Percentiles rank a stretch among this genome's conserved stretches.
These are phyloP conservation scores for Lactarius trivialis DNA, from an alignment of 768 basidiomycete species.

Conservation along the genomic window DNA sequence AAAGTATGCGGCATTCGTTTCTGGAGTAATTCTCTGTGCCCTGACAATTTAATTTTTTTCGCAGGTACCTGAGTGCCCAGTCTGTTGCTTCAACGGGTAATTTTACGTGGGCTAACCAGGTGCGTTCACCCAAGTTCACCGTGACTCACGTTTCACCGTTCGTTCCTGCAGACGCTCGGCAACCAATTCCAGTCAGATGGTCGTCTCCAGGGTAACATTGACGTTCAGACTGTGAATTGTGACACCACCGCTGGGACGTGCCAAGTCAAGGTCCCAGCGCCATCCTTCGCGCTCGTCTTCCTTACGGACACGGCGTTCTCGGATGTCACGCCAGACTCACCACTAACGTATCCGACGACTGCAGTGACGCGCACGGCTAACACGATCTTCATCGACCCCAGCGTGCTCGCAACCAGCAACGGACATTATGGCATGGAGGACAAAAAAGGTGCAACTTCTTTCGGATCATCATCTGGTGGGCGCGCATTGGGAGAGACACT, in stretches of 20 bases:
- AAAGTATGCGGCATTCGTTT: conserved; percentile 36
- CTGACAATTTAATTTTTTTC: background rate
- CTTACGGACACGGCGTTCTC: conserved; percentile 39
- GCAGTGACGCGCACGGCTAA: conserved; percentile 48
- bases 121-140: conserved; percentile 26
- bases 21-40: background rate
- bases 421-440: conserved; percentile 37
- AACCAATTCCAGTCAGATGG: conserved; percentile 61
- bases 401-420: conserved; percentile 58
- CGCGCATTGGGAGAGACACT: background rate
- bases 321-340: conserved; percentile 34
- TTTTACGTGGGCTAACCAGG: conserved; percentile 76
- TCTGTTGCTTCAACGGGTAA: conserved; percentile 55
- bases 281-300: conserved; percentile 72
- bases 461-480: conserved; percentile 3
- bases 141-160: background rate
- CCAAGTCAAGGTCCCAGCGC: conserved; percentile 56
- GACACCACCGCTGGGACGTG: conserved; percentile 48
- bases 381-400: conserved; percentile 49
- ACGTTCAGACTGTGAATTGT: conserved; percentile 56
- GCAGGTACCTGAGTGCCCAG: conserved; percentile 49
- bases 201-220: conserved; percentile 47
- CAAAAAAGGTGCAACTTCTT: conserved; percentile 33
- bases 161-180: conserved; percentile 52
- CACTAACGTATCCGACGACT: conserved; percentile 45